Percentiles rank a stretch among this genome's conserved stretches.
Conservation (phyloP, 108 stramenopile genomes). For the Cylindrotheca fusiformis region DNA sequence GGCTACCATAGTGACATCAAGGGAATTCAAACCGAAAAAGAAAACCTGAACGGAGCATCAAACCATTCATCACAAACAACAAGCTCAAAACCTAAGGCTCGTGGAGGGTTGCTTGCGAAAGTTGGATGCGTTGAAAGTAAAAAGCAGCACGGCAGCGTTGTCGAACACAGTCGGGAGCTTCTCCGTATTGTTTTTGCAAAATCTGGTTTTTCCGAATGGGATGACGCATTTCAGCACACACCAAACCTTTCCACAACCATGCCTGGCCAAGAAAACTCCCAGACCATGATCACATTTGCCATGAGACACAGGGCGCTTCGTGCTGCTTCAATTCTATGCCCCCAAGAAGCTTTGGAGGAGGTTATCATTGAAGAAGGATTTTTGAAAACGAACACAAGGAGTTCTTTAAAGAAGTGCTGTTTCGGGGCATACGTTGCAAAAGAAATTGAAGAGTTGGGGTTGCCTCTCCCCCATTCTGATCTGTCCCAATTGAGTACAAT, state of each 20-base stretch:
- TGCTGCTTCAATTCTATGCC: constrained; percentile 76
- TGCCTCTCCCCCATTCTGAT: constrained; percentile 81
- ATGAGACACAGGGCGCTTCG: constrained; percentile 84
- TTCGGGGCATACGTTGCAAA: constrained; percentile 81
- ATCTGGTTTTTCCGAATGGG: constrained; percentile 32
- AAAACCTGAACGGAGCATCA: constrained; percentile 28
- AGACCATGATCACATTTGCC: constrained; percentile 63
- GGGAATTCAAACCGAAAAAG: constrained; percentile 17
- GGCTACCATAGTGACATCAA: constrained; percentile 21
- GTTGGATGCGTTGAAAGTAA: constrained; percentile 29
- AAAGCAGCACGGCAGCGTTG: constrained; percentile 36
- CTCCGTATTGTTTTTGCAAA: constrained; percentile 76
- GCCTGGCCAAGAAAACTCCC: constrained; percentile 1
- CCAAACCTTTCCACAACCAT: not conserved
- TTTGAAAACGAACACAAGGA: constrained; percentile 1
- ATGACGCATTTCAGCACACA: constrained; percentile 30
- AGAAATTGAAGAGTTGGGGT: constrained; percentile 87
- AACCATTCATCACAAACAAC: constrained; percentile 21
- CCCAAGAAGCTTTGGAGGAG: constrained; percentile 65
- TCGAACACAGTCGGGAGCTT: constrained; percentile 57
- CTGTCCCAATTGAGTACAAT: constrained; percentile 69
- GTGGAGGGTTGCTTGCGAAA: constrained; percentile 31
- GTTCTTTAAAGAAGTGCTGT: constrained; percentile 45
- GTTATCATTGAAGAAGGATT: constrained; percentile 58
- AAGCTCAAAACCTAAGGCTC: constrained; percentile 1